A percentile compares a stretch with the other conserved stretches of the same genome.
phyloP scores from a whole-genome alignment of 371 early-diverging fungal genomes.

The Mortierella sp. region DNA sequence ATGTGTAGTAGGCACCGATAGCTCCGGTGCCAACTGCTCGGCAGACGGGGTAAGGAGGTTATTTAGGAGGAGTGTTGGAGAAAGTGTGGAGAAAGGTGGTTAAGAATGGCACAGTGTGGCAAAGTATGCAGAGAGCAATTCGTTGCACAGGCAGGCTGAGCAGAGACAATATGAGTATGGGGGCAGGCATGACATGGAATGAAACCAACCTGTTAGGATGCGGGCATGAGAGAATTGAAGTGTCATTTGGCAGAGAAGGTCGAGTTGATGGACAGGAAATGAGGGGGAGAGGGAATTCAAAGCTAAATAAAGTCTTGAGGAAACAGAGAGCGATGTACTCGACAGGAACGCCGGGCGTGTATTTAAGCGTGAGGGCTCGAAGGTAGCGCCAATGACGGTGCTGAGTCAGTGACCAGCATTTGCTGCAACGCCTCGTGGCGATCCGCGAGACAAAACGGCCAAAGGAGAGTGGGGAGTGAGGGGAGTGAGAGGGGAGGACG shows the following conservation, averaged over 20 bases:
- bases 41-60: background rate
- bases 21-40: conserved; percentile 85
- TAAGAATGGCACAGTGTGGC: no score
- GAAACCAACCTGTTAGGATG: conserved; percentile 42
- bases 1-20: conserved; percentile 79
- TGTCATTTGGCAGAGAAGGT: conserved; percentile 11
- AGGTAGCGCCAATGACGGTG: no score
- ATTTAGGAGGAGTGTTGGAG: background rate
- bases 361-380: no score
- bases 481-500: no score
- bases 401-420: no score
- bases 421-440: no score
- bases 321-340: no score
- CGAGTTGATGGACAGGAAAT: background rate
- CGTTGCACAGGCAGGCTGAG: conserved; percentile 1
- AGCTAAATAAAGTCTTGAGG: background rate
- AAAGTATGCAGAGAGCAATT: background rate
- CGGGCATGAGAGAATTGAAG: conserved; percentile 23
- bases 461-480: no score
- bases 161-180: background rate
- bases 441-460: no score
- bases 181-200: no score
- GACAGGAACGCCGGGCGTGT: no score
- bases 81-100: background rate
- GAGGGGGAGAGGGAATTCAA: background rate